A percentile compares a stretch with the other conserved stretches of the same genome.
Evolutionary conservation across 2,329 filamentous ascomycete species (phyloP).

Genomic region (Cytospora paraplurivora): DNA sequence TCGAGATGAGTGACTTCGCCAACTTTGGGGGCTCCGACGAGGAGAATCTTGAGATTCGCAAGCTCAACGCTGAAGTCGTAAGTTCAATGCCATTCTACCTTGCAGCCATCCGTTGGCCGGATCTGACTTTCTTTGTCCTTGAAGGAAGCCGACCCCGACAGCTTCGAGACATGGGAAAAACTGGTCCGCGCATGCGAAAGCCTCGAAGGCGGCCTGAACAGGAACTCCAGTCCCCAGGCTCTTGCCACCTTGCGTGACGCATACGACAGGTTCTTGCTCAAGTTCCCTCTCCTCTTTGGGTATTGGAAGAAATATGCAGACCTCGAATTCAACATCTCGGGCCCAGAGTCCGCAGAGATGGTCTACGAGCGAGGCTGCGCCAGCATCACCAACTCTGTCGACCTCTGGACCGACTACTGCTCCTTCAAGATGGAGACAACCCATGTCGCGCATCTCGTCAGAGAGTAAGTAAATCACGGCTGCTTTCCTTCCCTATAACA

Average conservation of each 20-base stretch:
- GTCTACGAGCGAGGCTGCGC: constrained; percentile 95
- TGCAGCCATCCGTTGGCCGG: background rate
- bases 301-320: constrained; percentile 99
- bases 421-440: constrained; percentile 97
- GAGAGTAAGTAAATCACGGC: constrained; percentile 92
- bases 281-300: constrained; percentile 93
- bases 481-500: constrained; percentile 66
- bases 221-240: constrained; percentile 93
- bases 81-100: constrained; percentile 38
- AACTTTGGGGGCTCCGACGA: constrained; percentile 75
- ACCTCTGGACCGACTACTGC: constrained; percentile 97
- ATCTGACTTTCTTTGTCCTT: constrained; percentile 22
- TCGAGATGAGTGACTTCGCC: constrained; percentile 68
- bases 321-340: constrained; percentile 93
- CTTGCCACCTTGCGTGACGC: constrained; percentile 83
- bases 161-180: constrained; percentile 94
- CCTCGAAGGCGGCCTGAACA: constrained; percentile 90
- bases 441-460: constrained; percentile 89
- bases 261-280: constrained; percentile 90
- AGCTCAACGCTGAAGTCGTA: constrained; percentile 77
- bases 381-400: constrained; percentile 89
- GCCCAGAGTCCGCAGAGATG: constrained; percentile 96
- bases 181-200: constrained; percentile 79
- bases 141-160: constrained; percentile 74
- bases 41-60: constrained; percentile 80